Evolutionary conservation across 2,329 filamentous ascomycete species (phyloP), one percentile per base, ranked within the genome.

Genomic region (Pseudogymnoascus sp.): DNA sequence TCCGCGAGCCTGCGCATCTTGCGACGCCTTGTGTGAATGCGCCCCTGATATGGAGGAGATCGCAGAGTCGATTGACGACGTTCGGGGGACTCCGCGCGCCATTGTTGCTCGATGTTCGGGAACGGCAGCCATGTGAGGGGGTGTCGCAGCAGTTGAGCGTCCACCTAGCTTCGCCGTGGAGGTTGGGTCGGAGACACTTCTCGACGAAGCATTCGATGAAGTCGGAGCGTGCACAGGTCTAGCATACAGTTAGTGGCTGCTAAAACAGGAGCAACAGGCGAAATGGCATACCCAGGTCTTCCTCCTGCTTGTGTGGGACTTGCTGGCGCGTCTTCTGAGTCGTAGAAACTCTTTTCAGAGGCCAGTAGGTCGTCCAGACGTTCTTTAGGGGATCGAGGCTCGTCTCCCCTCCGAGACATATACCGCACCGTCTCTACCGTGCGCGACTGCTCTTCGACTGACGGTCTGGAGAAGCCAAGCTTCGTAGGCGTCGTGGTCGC

Each of bases 1-100:
- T 33, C 81, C 75, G 65, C 75, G 81, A 49, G 65, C 66, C 33
- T 71, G 67, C 35, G 73, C 71, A 67, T 88, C 86, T 55, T 83
- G 80, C 0, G 84, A 80, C 25, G 78, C 81, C 68, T 84, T 87
- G 67, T 83, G 81, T 5, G 81, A 79, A 62, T 84, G 80, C 2
- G 79, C 79, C 8, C 79, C 80, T 5, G 90, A 91, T 59, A 90
- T 81, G 8, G 85, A 84, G 1, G 93, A 96, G 55, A 96, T 88
- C n/a, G 90, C 89, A 9, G 93, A 97, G 74, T 97, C 93, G 70
- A 96, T 93, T 9, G 93, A 97, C 3, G 90, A 89, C 62, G 89
- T 96, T 70, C 93, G 86, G 62, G 88, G 85, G 78, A 71, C 67
- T 61, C 64, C 65, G 59, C 70, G 67, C 41, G 67, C 67, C 68